Evolutionary conservation across 495 filamentous ascomycete species (phyloP).

Genomic region (Ramalina intermedia): DNA sequence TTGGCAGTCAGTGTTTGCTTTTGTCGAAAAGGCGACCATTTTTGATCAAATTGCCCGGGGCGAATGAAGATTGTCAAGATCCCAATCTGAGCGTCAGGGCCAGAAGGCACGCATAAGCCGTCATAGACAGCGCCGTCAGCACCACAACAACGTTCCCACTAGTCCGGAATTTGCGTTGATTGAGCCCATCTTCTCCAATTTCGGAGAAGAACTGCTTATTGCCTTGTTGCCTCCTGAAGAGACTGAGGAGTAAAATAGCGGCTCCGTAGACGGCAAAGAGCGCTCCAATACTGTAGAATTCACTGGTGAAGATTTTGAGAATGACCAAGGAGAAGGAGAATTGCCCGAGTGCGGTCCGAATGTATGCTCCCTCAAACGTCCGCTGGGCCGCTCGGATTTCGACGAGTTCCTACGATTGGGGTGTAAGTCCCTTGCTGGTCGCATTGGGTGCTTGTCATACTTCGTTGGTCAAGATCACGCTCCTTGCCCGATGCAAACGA

Average conservation of each 20-base stretch:
- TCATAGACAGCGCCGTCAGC: constrained; percentile 66
- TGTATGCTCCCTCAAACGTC: constrained; percentile 94
- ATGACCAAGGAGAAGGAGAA: constrained; percentile 92
- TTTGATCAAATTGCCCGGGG: too few species aligned
- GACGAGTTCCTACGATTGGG: constrained; percentile 47
- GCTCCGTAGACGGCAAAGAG: constrained; percentile 85
- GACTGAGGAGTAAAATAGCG: constrained; percentile 62
- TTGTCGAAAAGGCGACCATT: too few species aligned
- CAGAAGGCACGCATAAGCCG: constrained; percentile 66
- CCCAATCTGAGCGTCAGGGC: constrained; percentile 52
- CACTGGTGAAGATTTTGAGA: constrained; percentile 86
- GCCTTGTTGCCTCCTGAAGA: constrained; percentile 75
- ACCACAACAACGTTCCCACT: constrained; percentile 69
- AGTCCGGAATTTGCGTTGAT: constrained; percentile 70
- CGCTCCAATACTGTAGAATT: constrained; percentile 89
- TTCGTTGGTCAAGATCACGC: constrained; percentile 1
- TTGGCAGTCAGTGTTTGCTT: too few species aligned
- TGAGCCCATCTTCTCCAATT: constrained; percentile 49
- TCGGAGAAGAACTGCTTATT: constrained; percentile 88
- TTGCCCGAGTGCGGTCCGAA: constrained; percentile 83
- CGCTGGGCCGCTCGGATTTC: constrained; percentile 89
- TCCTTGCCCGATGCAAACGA: constrained; percentile 69
- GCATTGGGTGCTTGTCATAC: constrained; percentile 45
- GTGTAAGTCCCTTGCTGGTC: constrained; percentile 66
- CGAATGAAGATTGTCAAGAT: constrained; percentile 4